Evolutionary conservation across 1,139 yeast species (phyloP).

Genomic region (Suhomyces taliae): DNA sequence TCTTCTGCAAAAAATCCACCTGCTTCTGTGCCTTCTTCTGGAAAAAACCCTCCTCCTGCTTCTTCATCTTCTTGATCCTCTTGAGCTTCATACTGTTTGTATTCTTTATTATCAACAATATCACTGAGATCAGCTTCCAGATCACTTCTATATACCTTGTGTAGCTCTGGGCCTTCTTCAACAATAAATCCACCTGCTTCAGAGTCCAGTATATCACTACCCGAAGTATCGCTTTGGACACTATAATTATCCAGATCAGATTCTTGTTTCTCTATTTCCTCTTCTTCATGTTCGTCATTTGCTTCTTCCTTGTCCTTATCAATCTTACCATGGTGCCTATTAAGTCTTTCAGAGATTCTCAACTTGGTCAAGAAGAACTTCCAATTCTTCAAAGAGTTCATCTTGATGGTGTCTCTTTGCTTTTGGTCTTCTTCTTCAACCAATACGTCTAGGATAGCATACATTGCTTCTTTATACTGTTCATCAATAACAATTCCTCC

Average conservation of each 20-base stretch:
- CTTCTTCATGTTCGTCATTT: background rate
- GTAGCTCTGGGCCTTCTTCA: conserved; percentile 3
- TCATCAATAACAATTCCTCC: conserved; percentile 76
- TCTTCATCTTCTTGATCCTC: conserved; percentile 4
- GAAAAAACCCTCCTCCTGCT: background rate
- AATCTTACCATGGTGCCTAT: conserved; percentile 63
- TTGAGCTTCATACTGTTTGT: conserved; percentile 1
- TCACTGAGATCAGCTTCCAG: background rate
- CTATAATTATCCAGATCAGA: conserved; percentile 10
- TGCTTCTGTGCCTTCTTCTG: background rate
- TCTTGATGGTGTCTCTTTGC: conserved; percentile 43
- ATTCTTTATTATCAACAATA: background rate
- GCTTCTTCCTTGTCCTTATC: conserved; percentile 13
- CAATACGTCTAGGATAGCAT: conserved; percentile 54
- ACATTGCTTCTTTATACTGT: conserved; percentile 66
- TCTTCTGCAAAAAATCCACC: background rate
- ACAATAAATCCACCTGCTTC: conserved; percentile 14
- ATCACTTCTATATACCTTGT: background rate
- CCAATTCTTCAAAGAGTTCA: conserved; percentile 71
- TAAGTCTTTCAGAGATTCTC: conserved; percentile 67
- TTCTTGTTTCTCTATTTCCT: conserved; percentile 6
- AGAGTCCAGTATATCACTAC: conserved; percentile 6
- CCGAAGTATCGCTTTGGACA: conserved; percentile 13
- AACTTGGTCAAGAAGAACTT: conserved; percentile 66
- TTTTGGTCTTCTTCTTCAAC: conserved; percentile 55